These are phyloP conservation scores for Phytophthora vignae DNA, from an alignment of 352 stramenopile genomes.

Conservation along the genomic window DNA sequence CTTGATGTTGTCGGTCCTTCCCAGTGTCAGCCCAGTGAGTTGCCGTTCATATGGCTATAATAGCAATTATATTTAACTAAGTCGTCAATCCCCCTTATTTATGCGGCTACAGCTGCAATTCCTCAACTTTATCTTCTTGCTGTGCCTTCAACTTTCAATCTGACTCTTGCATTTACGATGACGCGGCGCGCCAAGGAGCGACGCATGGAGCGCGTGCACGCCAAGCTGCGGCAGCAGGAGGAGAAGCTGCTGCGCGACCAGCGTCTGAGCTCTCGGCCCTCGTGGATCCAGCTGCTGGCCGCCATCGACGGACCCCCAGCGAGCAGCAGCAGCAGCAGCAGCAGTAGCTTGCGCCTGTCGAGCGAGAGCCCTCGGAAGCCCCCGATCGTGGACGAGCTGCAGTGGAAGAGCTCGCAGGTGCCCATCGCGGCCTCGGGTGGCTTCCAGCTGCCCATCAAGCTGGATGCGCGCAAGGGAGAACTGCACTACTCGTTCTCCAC, in stretches of 20 bases:
- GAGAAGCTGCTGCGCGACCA: slow-evolving; percentile 48
- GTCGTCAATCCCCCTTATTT: background rate
- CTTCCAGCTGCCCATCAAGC: slow-evolving; percentile 80
- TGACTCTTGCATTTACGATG: slow-evolving; percentile 43
- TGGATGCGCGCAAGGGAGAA: slow-evolving; percentile 63
- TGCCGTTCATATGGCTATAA: no score
- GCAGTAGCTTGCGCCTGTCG: slow-evolving; percentile 19
- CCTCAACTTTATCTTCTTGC: slow-evolving; percentile 15
- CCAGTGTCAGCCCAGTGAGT: no score
- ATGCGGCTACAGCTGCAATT: slow-evolving; percentile 12
- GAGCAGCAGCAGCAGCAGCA: slow-evolving; percentile 18
- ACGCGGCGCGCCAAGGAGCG: slow-evolving; percentile 82
- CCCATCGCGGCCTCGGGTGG: slow-evolving; percentile 66
- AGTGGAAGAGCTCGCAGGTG: slow-evolving; percentile 83
- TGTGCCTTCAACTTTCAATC: slow-evolving; percentile 41
- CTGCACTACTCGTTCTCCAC: slow-evolving; percentile 76
- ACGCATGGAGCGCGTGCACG: slow-evolving; percentile 64
- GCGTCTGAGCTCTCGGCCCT: slow-evolving; percentile 48
- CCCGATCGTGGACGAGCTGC: slow-evolving; percentile 62
- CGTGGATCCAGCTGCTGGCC: slow-evolving; percentile 68
- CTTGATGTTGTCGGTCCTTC: no score
- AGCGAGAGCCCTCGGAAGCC: slow-evolving; percentile 27
- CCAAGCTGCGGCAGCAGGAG: slow-evolving; percentile 60
- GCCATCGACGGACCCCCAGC: slow-evolving; percentile 55
- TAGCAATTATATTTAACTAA: background rate